Percentiles rank a stretch among this genome's conserved stretches.
phyloP scores from a whole-genome alignment of 148 eudicot species.

The Rhododendron simsii region DNA sequence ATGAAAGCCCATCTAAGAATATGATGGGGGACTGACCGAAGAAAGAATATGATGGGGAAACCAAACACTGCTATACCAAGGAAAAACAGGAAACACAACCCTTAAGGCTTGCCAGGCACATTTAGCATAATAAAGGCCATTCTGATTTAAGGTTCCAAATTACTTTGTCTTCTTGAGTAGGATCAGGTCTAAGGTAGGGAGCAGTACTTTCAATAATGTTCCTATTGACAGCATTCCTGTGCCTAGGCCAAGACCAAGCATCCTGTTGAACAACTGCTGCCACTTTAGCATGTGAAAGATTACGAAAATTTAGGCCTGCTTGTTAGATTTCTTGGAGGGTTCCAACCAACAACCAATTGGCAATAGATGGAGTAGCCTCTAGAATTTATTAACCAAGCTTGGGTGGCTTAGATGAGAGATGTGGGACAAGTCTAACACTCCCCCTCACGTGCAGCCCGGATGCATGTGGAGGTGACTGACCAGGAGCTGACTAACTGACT shows the following conservation, averaged over 20 bases:
- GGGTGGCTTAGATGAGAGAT: too few species aligned
- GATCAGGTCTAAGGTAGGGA: background rate
- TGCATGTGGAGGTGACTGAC: too few species aligned
- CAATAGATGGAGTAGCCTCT: too few species aligned
- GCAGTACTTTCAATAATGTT: background rate
- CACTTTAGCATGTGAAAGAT: background rate
- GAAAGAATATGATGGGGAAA: background rate
- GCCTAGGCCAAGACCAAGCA: background rate
- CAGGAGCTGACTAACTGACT: too few species aligned
- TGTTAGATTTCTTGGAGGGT: too few species aligned
- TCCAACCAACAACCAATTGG: too few species aligned
- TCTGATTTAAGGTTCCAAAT: background rate
- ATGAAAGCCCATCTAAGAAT: background rate
- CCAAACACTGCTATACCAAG: background rate
- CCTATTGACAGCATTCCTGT: background rate
- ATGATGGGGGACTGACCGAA: background rate
- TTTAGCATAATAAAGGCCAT: too few species aligned
- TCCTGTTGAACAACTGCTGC: background rate
- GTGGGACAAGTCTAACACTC: too few species aligned
- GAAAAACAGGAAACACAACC: background rate
- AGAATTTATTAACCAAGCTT: too few species aligned
- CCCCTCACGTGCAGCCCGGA: too few species aligned
- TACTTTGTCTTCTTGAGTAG: background rate
- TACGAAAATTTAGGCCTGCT: background rate
- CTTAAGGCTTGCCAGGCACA: background rate